Percentiles rank a stretch among this genome's conserved stretches.
These are phyloP conservation scores for Ajuga reptans DNA, from an alignment of 305 asterid genomes.

Conservation along the genomic window DNA sequence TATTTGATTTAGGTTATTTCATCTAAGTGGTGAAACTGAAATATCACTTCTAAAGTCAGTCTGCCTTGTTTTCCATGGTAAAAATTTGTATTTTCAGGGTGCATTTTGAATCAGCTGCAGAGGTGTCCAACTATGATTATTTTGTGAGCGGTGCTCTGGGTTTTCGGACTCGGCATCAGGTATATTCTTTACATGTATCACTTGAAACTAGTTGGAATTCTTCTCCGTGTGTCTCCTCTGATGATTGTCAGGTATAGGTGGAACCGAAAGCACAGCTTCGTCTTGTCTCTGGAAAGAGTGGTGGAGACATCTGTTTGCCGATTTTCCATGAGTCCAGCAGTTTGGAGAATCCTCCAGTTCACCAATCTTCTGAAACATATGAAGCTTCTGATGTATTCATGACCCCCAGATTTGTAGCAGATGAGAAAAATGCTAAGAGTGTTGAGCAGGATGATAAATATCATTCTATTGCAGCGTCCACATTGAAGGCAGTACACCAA, in stretches of 20 bases:
- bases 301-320: constrained; percentile 24
- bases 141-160: constrained; percentile 78
- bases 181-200: constrained; percentile 22
- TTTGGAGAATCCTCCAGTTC: constrained; percentile 31
- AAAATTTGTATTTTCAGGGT: constrained; percentile 39
- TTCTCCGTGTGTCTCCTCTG: constrained; percentile 9
- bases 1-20: constrained; percentile 7
- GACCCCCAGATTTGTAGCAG: constrained; percentile 62
- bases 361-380: constrained; percentile 42
- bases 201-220: constrained; percentile 11
- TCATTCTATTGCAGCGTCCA: constrained; percentile 36
- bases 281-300: constrained; percentile 49
- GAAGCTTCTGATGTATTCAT: constrained; percentile 77
- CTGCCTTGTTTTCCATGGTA: constrained; percentile 14
- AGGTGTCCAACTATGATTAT: constrained; percentile 44
- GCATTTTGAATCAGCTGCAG: constrained; percentile 68
- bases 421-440: constrained; percentile 32
- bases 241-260: constrained; percentile 42
- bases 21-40: background rate
- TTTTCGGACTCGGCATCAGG: constrained; percentile 91
- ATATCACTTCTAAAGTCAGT: background rate
- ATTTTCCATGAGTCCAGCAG: constrained; percentile 28
- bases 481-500: constrained; percentile 64
- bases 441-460: constrained; percentile 31
- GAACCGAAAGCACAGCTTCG: constrained; percentile 78